Percentiles rank a stretch among this genome's conserved stretches.
phyloP scores from a whole-genome alignment of 768 basidiomycete species.

The Sistotremastrum niveocremeum region DNA sequence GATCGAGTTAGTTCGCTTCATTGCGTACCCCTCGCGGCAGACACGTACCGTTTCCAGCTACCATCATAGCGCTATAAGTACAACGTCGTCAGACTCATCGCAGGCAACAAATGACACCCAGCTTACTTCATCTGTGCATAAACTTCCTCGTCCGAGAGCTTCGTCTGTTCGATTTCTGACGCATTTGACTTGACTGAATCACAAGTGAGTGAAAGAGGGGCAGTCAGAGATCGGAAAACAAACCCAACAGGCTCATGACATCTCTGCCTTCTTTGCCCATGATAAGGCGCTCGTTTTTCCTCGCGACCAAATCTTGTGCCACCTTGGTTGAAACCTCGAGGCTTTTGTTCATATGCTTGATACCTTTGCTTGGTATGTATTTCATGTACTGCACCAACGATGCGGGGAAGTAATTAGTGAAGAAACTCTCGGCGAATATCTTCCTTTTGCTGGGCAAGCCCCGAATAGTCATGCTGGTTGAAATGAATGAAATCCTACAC shows the following conservation, averaged over 20 bases:
- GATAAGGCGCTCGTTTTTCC: slow-evolving; percentile 11
- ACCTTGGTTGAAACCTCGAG: slow-evolving; percentile 12
- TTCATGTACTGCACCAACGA: slow-evolving; percentile 12
- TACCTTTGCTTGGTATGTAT: slow-evolving; percentile 17
- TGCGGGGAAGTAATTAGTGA: slow-evolving; percentile 17
- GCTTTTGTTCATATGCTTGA: slow-evolving; percentile 16
- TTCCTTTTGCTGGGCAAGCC: slow-evolving; percentile 11
- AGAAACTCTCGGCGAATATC: slow-evolving; percentile 15
- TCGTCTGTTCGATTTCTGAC: slow-evolving; percentile 15
- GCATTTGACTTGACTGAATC: slow-evolving; percentile 18
- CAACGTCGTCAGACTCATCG: neutral
- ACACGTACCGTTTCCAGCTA: too few relatives aligned
- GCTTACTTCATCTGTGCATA: slow-evolving; percentile 19
- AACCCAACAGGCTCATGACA: slow-evolving; percentile 21
- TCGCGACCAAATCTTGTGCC: slow-evolving; percentile 11
- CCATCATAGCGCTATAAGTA: neutral
- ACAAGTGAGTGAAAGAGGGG: neutral
- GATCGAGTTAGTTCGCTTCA: neutral
- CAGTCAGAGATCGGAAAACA: neutral
- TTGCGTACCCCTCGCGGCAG: too few relatives aligned
- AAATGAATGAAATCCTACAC: neutral
- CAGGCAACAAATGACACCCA: slow-evolving; percentile 7
- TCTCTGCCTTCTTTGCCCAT: slow-evolving; percentile 14
- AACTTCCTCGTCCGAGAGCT: slow-evolving; percentile 19
- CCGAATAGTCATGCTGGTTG: slow-evolving; percentile 11